Evolutionary conservation across 2,329 filamentous ascomycete species (phyloP).

Genomic region (Penicillium sp.): DNA sequence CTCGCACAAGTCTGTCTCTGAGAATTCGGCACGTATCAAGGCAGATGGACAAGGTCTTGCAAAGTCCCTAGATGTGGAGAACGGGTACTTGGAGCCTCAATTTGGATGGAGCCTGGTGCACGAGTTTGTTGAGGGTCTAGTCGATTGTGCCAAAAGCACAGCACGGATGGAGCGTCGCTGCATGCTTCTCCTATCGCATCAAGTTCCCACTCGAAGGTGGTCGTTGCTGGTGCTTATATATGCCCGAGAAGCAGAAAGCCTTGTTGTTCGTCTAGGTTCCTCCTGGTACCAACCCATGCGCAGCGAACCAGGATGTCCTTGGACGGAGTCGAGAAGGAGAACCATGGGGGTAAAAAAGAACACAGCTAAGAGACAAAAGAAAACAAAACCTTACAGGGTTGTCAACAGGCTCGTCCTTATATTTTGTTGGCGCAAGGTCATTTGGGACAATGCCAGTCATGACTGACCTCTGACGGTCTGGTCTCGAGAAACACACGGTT

Average conservation of each 20-base stretch:
- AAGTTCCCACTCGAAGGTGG: background rate
- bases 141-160: constrained; percentile 1
- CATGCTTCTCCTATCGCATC: constrained; percentile 7
- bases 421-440: constrained; percentile 47
- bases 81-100: constrained; percentile 12
- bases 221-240: background rate
- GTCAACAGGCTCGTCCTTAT: constrained; percentile 54
- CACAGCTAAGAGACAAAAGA: constrained; percentile 21
- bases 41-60: constrained; percentile 3
- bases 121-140: background rate
- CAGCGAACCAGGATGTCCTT: constrained; percentile 25
- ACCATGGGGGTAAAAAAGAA: constrained; percentile 1
- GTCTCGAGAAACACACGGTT: constrained; percentile 22
- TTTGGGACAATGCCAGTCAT: constrained; percentile 52
- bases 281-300: constrained; percentile 17
- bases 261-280: constrained; percentile 14
- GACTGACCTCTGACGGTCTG: constrained; percentile 35
- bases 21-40: background rate
- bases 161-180: background rate
- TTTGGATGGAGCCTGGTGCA: constrained; percentile 12
- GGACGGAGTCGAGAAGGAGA: constrained; percentile 8
- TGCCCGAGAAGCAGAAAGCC: background rate
- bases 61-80: constrained; percentile 7
- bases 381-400: constrained; percentile 50
- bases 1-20: constrained; percentile 13